Evolutionary conservation across 257 asterid genomes (phyloP).

Genomic region (Haberlea rhodopensis): DNA sequence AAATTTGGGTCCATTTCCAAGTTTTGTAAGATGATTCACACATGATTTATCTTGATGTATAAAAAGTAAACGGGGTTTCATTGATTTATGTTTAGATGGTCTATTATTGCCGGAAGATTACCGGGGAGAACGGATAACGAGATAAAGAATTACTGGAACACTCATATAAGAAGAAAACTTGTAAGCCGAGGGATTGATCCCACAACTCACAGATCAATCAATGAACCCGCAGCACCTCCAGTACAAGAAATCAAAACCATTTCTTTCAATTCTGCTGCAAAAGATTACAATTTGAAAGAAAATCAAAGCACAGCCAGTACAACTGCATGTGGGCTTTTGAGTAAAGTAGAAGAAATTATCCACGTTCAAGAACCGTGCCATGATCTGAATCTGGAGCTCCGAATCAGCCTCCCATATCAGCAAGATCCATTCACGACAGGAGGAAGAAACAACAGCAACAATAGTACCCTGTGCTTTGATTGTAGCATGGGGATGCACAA

Average conservation of each 20-base stretch:
- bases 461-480: constrained; percentile 41
- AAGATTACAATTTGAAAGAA: constrained; percentile 1
- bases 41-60: neutral
- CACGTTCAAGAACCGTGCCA: constrained; percentile 30
- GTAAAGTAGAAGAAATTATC: constrained; percentile 14
- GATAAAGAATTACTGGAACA: constrained; percentile 91
- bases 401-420: constrained; percentile 46
- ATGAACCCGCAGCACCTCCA: constrained; percentile 25
- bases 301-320: constrained; percentile 3
- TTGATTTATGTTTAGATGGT: constrained; percentile 52
- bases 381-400: constrained; percentile 49
- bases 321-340: neutral
- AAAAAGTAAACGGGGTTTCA: neutral
- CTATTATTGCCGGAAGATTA: constrained; percentile 84
- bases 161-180: constrained; percentile 80
- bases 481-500: constrained; percentile 50
- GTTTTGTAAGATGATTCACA: neutral
- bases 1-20: neutral
- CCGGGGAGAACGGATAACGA: constrained; percentile 94
- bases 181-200: constrained; percentile 83
- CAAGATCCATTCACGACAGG: constrained; percentile 25
- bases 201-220: constrained; percentile 59
- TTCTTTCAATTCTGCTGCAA: constrained; percentile 29
- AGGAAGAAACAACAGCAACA: constrained; percentile 1
- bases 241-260: constrained; percentile 31